These are phyloP conservation scores for Phytophthora rubi DNA, from an alignment of 352 stramenopile genomes.

Conservation along the genomic window DNA sequence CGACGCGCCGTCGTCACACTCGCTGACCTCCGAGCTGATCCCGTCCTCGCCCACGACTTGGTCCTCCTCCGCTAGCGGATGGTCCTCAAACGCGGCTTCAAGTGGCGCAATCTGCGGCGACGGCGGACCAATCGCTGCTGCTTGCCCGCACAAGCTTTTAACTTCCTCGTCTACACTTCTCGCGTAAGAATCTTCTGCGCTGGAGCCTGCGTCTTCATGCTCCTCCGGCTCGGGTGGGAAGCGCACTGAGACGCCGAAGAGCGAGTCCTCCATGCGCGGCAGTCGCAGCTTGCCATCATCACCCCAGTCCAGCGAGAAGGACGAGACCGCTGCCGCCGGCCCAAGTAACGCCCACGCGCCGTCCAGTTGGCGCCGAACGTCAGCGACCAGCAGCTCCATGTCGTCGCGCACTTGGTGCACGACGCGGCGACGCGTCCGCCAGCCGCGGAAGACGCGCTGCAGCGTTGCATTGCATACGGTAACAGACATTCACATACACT, in stretches of 20 bases:
- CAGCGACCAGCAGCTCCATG: constrained; percentile 47
- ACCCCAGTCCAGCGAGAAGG: constrained; percentile 39
- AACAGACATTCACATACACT: not conserved
- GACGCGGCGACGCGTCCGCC: constrained; percentile 50
- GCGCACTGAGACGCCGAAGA: constrained; percentile 45
- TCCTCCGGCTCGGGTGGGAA: constrained; percentile 34
- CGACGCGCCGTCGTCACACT: constrained; percentile 20
- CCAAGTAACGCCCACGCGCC: constrained; percentile 39
- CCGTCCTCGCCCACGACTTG: constrained; percentile 11
- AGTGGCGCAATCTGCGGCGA: constrained; percentile 15
- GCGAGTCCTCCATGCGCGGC: constrained; percentile 45
- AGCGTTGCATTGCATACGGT: constrained; percentile 1
- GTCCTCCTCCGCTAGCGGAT: not conserved
- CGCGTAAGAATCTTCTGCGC: constrained; percentile 8
- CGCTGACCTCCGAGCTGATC: constrained; percentile 19
- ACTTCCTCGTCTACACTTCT: constrained; percentile 12
- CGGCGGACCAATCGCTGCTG: constrained; percentile 1
- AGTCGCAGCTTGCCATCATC: constrained; percentile 38
- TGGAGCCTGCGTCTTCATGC: not conserved
- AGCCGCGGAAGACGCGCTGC: constrained; percentile 63
- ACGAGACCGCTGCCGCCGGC: constrained; percentile 5
- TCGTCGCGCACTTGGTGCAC: constrained; percentile 57
- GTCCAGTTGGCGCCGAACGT: constrained; percentile 46
- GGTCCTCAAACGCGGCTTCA: constrained; percentile 8
- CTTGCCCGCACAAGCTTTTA: constrained; percentile 3